phyloP scores from a whole-genome alignment of 169 alveolate genomes.

The Plasmodium ovale region DNA sequence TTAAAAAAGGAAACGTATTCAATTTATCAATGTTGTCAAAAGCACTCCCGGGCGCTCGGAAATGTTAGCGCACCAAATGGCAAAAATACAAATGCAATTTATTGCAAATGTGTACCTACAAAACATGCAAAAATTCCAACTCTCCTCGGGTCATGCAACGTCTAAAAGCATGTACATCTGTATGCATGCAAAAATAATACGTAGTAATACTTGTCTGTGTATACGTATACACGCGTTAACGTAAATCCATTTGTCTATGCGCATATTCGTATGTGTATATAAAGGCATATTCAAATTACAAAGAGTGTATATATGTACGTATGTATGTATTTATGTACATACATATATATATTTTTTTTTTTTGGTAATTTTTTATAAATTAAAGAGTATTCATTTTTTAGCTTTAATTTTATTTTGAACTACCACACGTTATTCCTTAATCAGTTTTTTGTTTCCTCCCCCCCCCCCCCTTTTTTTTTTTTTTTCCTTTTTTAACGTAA shows the following conservation, averaged over 20 bases:
- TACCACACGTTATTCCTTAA: neutral
- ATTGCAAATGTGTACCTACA: no score
- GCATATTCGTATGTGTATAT: neutral
- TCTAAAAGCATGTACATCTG: neutral
- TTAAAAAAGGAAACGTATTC: no score
- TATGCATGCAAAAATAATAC: neutral
- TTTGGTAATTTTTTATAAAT: constrained; percentile 3
- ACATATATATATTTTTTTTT: constrained; percentile 1
- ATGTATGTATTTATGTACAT: neutral
- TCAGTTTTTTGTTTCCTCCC: neutral
- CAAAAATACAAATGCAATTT: no score
- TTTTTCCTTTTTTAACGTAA: neutral
- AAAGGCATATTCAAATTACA: no score
- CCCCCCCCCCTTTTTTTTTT: neutral
- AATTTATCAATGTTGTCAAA: no score
- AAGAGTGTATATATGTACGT: neutral
- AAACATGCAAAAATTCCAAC: neutral
- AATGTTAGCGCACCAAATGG: no score
- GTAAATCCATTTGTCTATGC: neutral
- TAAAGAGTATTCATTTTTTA: neutral
- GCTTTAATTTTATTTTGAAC: constrained; percentile 4
- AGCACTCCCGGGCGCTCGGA: no score
- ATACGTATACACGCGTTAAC: neutral
- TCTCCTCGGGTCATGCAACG: neutral
- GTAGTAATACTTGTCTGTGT: neutral